Evolutionary conservation across 2,329 filamentous ascomycete genomes (phyloP).

Genomic region (Metarhizium rileyi): DNA sequence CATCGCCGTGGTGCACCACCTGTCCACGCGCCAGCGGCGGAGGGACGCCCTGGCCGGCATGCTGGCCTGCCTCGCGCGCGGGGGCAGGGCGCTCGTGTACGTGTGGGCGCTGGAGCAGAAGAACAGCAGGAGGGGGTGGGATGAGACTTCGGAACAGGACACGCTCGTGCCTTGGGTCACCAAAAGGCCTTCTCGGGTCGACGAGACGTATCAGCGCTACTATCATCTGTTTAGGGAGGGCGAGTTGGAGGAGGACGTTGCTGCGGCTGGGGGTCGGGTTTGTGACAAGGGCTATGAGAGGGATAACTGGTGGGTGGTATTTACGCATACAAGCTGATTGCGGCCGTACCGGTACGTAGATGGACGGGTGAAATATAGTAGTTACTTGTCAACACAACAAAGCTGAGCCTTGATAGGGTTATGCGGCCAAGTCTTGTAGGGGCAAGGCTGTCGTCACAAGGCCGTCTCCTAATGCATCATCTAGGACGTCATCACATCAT

Average conservation of each 20-base stretch:
- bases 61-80: conserved; percentile 52
- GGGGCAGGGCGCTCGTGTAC: conserved; percentile 70
- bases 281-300: conserved; percentile 82
- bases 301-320: conserved; percentile 96
- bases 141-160: conserved; percentile 74
- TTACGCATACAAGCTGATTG: conserved; percentile 17
- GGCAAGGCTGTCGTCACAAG: too few relatives aligned
- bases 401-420: too few relatives aligned
- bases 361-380: not conserved
- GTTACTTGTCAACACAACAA: not conserved
- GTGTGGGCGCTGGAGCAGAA: conserved; percentile 96
- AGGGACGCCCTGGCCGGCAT: conserved; percentile 63
- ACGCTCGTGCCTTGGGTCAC: conserved; percentile 94
- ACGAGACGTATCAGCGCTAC: conserved; percentile 72
- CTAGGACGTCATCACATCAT: too few relatives aligned
- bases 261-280: conserved; percentile 63
- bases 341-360: not conserved
- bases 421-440: too few relatives aligned
- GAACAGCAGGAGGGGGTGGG: conserved; percentile 78
- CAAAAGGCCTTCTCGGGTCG: conserved; percentile 22
- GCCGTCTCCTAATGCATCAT: too few relatives aligned
- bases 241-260: conserved; percentile 75
- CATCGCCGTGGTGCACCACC: conserved; percentile 89
- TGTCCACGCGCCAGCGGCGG: conserved; percentile 68
- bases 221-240: conserved; percentile 87